Base-by-base conservation (phyloP, 805 yeast species). In the Barnettozyma wickerhamii region DNA sequence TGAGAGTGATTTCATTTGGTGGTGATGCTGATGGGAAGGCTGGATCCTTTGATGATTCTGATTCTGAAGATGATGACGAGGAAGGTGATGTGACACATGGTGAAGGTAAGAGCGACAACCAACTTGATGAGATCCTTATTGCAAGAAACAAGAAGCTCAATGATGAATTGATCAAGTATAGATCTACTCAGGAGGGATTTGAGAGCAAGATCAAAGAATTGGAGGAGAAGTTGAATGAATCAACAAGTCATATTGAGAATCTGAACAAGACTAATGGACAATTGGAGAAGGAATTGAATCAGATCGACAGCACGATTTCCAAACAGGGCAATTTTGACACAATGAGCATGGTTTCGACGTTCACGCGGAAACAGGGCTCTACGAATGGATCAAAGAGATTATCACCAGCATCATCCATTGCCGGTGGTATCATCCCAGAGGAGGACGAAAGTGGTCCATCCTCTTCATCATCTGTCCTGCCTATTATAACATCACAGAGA, bases 401-500 rank as follows among this genome's bases (percentile, higher is more conserved):
- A 6, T 74, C 79, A 6, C 79, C 79, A 10, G 75, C 79, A 1
- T 68, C 77, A 14, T 74, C 79, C 1, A 70, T 70, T 36, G 70
- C 71, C 5, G 77, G 77, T 19, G 67, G 68, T 10, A 43, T 47
- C 42, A 59, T 63, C 10, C 79, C 50, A 13, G 40, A 40, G 10
- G 43, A 39, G 17, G 42, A 41, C 17, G 29, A 37, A 27, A 15
- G 26, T 7, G 74, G 50, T 41, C 20, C 30, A 20, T 30, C 32
- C 20, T 51, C 47, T 7, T 77, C 74, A 38, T 55, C 69, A 10
- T 73, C 79, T 4, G 77, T 90, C 21, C 62, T 91, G 37, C 95
- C 95, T 1, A 88, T 91, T 39, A 78, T 93, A 21, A 89, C 96
- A 12, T 90, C 91, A 56, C 99, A 91, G 65, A 79, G 99, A 59